Evolutionary conservation across 2,329 filamentous ascomycete genomes (phyloP), one percentile per base, ranked within the genome.

Genomic region (Periconia digitata): DNA sequence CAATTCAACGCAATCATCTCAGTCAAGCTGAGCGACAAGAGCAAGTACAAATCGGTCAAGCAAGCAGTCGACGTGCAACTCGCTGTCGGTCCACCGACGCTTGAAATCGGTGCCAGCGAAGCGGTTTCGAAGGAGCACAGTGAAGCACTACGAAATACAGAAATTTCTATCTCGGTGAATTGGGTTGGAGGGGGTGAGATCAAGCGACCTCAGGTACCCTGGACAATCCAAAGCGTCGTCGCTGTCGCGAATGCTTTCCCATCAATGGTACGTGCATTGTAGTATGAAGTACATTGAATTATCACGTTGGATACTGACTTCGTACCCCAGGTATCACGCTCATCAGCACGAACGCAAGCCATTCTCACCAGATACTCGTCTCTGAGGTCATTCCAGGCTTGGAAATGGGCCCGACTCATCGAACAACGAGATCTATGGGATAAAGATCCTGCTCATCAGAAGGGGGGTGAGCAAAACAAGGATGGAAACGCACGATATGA

Each of bases 1-100:
- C 62, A 64, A 47, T 70, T 70, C 54, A 64, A 62, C 41, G 66
- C 66, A 8, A 55, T 70, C 12, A 66, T 69, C 41, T 66, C 62
- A 8, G 59, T 69, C 44, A 66, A 67, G 39, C 48, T 67, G 29
- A 56, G 59, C 21, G 64, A 69, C 48, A 66, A 67, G 51, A 60
- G 53, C 45, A 67, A 66, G 34, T 50, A 60, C 22, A 58, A 54
- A 6, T 58, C 55, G n/a, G 66, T 68, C 44, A 69, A 69, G 48
- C 56, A 67, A 40, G 63, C 65, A 15, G 59, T 67, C 12, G 66
- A 68, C 40, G 50, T 66, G 8, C 60, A 64, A 37, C 56, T 69
- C 2, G 59, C 60, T 8, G 51, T 65, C 43, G 59, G 51, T 21
- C 61, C 55, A 34, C 56, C 53, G 6, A 58, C 62, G 23, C 46